Conservation (phyloP, 2,329 filamentous ascomycete genomes). For the Coniochaeta sp. region DNA sequence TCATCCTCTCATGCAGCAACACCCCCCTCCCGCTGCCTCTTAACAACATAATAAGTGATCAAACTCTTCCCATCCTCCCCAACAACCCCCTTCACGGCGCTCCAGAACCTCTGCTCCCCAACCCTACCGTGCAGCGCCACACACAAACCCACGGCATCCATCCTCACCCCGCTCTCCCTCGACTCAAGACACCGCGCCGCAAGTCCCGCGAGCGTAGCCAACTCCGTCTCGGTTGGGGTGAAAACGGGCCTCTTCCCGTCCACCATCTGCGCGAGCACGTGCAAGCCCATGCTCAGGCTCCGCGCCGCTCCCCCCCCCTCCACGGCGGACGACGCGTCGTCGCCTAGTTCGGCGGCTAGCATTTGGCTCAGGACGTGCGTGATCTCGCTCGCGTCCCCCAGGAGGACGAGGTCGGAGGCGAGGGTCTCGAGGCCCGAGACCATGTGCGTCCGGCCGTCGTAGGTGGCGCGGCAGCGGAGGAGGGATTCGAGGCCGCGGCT, state of each 20-base stretch:
- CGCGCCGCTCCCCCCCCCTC: neutral
- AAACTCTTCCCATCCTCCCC: constrained; percentile 69
- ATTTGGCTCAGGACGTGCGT: constrained; percentile 44
- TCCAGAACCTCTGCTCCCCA: constrained; percentile 61
- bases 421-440: constrained; percentile 68
- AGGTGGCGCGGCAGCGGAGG: constrained; percentile 55
- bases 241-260: constrained; percentile 37
- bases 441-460: constrained; percentile 65
- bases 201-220: constrained; percentile 42
- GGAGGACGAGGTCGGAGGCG: constrained; percentile 61
- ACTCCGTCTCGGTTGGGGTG: constrained; percentile 41
- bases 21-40: constrained; percentile 52
- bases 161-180: constrained; percentile 54
- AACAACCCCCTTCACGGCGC: constrained; percentile 48
- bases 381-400: constrained; percentile 58
- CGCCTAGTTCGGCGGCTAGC: constrained; percentile 35
- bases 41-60: constrained; percentile 76
- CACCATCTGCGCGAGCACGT: constrained; percentile 54
- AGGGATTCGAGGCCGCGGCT: constrained; percentile 61
- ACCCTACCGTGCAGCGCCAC: constrained; percentile 61
- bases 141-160: constrained; percentile 76
- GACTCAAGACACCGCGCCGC: constrained; percentile 53
- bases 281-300: constrained; percentile 54
- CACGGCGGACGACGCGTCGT: constrained; percentile 45
- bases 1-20: neutral